Evolutionary conservation across 176 grass and related monocot species (phyloP).

Genomic region (Zizania latifolia): DNA sequence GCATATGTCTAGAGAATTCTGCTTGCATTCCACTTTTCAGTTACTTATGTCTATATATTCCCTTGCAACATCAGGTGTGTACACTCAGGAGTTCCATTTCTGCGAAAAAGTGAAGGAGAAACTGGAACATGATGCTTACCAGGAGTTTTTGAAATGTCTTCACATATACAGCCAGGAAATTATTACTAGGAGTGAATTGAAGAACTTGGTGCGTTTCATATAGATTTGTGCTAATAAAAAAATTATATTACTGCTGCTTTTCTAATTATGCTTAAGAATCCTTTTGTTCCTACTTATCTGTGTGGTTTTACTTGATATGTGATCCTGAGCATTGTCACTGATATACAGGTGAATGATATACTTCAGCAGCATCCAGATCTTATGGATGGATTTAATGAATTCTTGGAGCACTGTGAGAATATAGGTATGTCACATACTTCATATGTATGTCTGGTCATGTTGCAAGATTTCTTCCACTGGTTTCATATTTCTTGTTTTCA

Average conservation of each 20-base stretch:
- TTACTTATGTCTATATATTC: slow-evolving; percentile 15
- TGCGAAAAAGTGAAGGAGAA: slow-evolving; percentile 80
- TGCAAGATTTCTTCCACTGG: too few relatives aligned
- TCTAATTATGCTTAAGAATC: background rate
- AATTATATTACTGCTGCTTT: background rate
- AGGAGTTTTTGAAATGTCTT: slow-evolving; percentile 90
- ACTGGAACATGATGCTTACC: slow-evolving; percentile 59
- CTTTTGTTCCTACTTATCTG: background rate
- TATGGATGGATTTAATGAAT: slow-evolving; percentile 61
- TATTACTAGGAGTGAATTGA: slow-evolving; percentile 88
- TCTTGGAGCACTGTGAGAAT: slow-evolving; percentile 71
- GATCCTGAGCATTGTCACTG: background rate
- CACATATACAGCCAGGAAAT: slow-evolving; percentile 97
- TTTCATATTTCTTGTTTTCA: too few relatives aligned
- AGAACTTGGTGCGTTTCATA: slow-evolving; percentile 73
- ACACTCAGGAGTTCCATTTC: slow-evolving; percentile 61
- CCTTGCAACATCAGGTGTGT: slow-evolving; percentile 39
- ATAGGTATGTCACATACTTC: slow-evolving; percentile 42
- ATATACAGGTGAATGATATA: slow-evolving; percentile 59
- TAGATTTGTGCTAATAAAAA: background rate
- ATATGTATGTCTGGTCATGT: too few relatives aligned
- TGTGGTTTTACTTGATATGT: slow-evolving; percentile 7
- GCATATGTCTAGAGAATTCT: background rate
- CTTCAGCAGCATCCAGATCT: slow-evolving; percentile 64
- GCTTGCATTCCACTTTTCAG: slow-evolving; percentile 8